A percentile compares a stretch with the other conserved stretches of the same genome.
phyloP scores from a whole-genome alignment of 139 green algal species.

The Chlorella ohadii region DNA sequence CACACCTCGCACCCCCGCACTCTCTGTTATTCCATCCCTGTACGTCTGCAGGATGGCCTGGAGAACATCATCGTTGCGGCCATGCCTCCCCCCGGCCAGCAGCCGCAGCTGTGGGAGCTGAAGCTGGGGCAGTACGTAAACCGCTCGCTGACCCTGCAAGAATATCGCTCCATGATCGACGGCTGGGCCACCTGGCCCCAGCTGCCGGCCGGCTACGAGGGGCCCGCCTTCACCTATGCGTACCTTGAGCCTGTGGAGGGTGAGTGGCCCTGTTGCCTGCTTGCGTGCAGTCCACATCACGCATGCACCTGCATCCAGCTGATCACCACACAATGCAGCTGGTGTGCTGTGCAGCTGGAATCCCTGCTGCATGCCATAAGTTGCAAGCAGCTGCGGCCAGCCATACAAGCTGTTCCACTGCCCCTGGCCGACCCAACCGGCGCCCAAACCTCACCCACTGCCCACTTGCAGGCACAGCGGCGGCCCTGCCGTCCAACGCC shows the following conservation, averaged over 20 bases:
- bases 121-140: conserved; percentile 6
- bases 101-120: not conserved
- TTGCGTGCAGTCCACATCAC: too few relatives aligned
- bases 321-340: too few relatives aligned
- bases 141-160: not conserved
- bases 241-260: conserved; percentile 14
- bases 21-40: too few relatives aligned
- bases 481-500: not conserved
- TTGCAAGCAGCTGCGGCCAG: too few relatives aligned
- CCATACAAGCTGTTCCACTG: too few relatives aligned
- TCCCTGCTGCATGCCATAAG: too few relatives aligned
- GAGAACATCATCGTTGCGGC: not conserved
- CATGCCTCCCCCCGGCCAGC: not conserved
- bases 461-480: not conserved
- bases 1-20: too few relatives aligned
- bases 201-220: not conserved
- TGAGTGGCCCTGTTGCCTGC: not conserved
- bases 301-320: too few relatives aligned
- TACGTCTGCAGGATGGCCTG: not conserved
- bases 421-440: too few relatives aligned
- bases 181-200: not conserved
- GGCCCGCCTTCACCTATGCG: not conserved
- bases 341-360: too few relatives aligned
- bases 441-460: too few relatives aligned
- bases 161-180: not conserved